Evolutionary conservation across 1,284 basidiomycete species (phyloP).

Genomic region (Trametes polyzona): DNA sequence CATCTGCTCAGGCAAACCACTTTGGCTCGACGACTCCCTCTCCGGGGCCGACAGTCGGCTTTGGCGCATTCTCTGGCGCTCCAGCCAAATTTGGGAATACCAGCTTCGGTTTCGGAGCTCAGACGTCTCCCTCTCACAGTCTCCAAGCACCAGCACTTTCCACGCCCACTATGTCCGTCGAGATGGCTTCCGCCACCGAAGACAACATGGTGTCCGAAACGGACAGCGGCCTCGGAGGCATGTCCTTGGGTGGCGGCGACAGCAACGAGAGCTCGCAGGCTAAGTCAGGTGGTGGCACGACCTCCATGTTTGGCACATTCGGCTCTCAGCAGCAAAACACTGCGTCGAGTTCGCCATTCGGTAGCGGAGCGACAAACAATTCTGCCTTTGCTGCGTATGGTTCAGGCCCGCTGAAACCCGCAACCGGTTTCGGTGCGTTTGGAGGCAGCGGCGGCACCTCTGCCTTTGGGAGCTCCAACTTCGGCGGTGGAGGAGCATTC

Average conservation of each 20-base stretch:
- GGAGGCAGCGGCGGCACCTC: conserved; percentile 28
- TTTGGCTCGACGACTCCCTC: conserved; percentile 11
- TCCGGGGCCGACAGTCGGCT: conserved; percentile 11
- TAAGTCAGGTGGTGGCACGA: conserved; percentile 22
- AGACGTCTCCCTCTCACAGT: conserved; percentile 22
- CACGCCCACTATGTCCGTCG: conserved; percentile 34
- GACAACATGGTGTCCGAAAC: conserved; percentile 33
- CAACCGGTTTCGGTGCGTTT: conserved; percentile 46
- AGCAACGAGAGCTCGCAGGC: conserved; percentile 17
- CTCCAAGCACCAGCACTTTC: conserved; percentile 19
- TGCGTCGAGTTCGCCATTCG: conserved; percentile 1
- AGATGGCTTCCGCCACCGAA: conserved; percentile 41
- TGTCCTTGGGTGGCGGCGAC: conserved; percentile 42
- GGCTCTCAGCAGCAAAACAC: conserved; percentile 4
- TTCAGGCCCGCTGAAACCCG: conserved; percentile 40
- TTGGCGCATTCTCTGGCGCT: conserved; percentile 30
- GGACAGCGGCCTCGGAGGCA: conserved; percentile 33
- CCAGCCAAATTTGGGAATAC: conserved; percentile 28
- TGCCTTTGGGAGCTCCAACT: conserved; percentile 14
- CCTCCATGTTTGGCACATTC: conserved; percentile 39
- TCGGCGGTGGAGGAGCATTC: conserved; percentile 18
- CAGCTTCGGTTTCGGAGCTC: conserved; percentile 16
- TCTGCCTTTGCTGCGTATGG: conserved; percentile 29
- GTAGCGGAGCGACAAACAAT: conserved; percentile 13
- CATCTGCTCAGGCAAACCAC: conserved; percentile 1